Base-by-base conservation (phyloP, 2,329 filamentous ascomycete genomes). In the Didymella segeticola region DNA sequence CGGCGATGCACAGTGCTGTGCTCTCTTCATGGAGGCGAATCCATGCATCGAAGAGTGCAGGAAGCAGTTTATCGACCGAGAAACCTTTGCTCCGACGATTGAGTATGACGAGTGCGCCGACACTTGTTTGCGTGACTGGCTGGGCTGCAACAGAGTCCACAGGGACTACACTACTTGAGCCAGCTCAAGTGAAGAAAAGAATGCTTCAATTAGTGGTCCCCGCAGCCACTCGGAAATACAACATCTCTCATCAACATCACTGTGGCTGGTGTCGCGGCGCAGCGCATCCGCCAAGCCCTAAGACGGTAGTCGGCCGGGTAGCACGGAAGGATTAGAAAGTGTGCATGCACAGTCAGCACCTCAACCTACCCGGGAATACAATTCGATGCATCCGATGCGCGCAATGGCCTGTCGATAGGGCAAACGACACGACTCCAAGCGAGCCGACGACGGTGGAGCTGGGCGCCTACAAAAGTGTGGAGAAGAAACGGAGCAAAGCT, bases 41-140 rank as follows among this genome's bases (percentile, higher is more conserved):
- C 68, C 68, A 1, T 72, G 69, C 27, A 36, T 68, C 2, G 63
- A 70, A 43, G 61, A 67, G 45, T 72, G 69, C 45, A 53, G 66
- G 14, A 65, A 64, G 31, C 19, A 51, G 10, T 58, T 58, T 42
- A 20, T 69, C 12, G 66, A 72, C 33, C 55, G 69, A n/a, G 61
- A 65, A 47, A 69, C 66, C 2, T 60, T 63, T n/a, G 22, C 38
- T 3, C 19, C 65, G 19, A 70, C 63, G 1, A 42, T 55, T n/a
- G 67, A 68, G 39, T 72, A 67, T 30, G 68, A 69, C 3, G 48
- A 58, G n/a, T 72, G 69, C 48, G 50, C 56, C 19, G 56, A 61
- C 19, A 29, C 17, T 2, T 62, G 60, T 39, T 23, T 58, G 10
- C 30, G 30, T 5, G n/a, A 29, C 25, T 50, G 53, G 47, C 7